Base-by-base conservation (phyloP, 2,329 filamentous ascomycete genomes). In the Aspergillus candidus region DNA sequence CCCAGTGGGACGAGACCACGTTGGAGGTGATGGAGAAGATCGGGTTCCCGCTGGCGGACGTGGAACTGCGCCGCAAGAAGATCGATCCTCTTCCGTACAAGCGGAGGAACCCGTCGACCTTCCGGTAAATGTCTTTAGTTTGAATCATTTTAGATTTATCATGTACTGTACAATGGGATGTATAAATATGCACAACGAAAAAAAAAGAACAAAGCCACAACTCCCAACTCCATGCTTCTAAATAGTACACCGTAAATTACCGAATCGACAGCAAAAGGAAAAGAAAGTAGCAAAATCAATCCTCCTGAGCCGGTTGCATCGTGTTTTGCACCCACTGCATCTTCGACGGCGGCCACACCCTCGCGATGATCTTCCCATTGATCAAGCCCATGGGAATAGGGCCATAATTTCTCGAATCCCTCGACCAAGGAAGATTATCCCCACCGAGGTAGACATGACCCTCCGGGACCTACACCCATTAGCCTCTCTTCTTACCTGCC, bases 361-460 rank as follows among this genome's bases (percentile, higher is more conserved):
- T 56, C 46, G 77, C 84, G 32, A 91, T 69, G 2, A 93, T 82
- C 63, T 94, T 97, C 37, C 89, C 89, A 56, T 78, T 82, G 35
- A 98, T 79, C 51, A 98, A 71, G 2, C 80, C 91, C 60, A 98
- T 71, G 1, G 93, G 93, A 22, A 98, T 64, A 0, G 93, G 88
- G 0, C 93, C 93, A 69, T 85, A 95, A 33, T 82, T 74, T 49
- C 93, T 81, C 35, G 89, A 96, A 71, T 98, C 93, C 52, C 88
- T 74, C 17, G 89, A 96, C 58, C 79, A 84, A 3, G 80, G 75
- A 49, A 95, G 61, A 65, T 97, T 97, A 66, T 98, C 93, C 3
- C 93, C 93, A 3, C 82, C 79, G 6, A 96, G 72, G 80, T 88
- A 97, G 58, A 89, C 94, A 72, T 98, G 93, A 1, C 93, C 93